phyloP scores from a whole-genome alignment of 805 yeast genomes.

The Teunomyces funiuensis region DNA sequence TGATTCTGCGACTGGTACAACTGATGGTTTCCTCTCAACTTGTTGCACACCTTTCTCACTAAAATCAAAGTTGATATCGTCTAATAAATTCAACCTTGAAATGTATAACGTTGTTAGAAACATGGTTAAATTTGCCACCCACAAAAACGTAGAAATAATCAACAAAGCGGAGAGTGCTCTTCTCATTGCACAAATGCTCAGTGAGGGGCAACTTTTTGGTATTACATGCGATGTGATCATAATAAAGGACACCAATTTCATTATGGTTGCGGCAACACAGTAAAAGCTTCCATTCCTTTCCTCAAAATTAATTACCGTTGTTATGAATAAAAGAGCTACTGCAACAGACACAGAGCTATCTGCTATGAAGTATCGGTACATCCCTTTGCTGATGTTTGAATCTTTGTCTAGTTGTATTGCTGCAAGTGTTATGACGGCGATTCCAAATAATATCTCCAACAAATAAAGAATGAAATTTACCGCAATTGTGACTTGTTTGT shows the following conservation, averaged over 20 bases:
- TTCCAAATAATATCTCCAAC: slow-evolving; percentile 29
- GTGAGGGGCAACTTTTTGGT: slow-evolving; percentile 22
- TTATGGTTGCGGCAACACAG: slow-evolving; percentile 31
- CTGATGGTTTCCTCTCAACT: no score
- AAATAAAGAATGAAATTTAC: slow-evolving; percentile 29
- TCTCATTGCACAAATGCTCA: slow-evolving; percentile 28
- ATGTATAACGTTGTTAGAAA: slow-evolving; percentile 41
- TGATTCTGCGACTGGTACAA: no score
- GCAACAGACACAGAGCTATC: slow-evolving; percentile 32
- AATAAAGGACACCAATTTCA: slow-evolving; percentile 37
- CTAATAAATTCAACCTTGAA: slow-evolving; percentile 31
- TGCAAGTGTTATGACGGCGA: slow-evolving; percentile 27
- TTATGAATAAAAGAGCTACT: slow-evolving; percentile 35
- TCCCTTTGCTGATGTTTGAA: slow-evolving; percentile 17
- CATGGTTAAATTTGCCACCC: slow-evolving; percentile 38
- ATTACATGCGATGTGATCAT: slow-evolving; percentile 27
- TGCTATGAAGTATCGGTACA: slow-evolving; percentile 40
- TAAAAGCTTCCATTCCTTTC: slow-evolving; percentile 41
- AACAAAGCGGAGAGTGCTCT: slow-evolving; percentile 37
- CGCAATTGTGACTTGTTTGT: slow-evolving; percentile 21
- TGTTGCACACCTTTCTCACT: slow-evolving; percentile 15
- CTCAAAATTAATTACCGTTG: slow-evolving; percentile 39
- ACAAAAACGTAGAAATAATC: slow-evolving; percentile 37
- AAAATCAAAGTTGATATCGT: slow-evolving; percentile 34
- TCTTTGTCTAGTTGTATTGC: slow-evolving; percentile 27